Evolutionary conservation across 1,139 yeast species (phyloP).

Genomic region (Eremothecium coryli): DNA sequence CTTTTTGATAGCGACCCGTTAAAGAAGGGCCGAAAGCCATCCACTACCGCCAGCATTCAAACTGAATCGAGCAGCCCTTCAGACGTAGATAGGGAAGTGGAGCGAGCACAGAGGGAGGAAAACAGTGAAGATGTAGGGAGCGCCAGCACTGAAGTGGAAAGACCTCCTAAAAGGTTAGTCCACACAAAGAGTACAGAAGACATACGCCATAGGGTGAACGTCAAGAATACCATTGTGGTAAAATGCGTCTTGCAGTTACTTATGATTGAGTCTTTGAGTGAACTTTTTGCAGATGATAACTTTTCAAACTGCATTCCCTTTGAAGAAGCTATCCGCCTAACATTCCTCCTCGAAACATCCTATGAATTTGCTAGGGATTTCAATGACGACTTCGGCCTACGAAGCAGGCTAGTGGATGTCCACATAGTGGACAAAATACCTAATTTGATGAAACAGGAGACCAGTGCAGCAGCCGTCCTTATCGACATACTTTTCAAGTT

Average conservation of each 20-base stretch:
- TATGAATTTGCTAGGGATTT: constrained; percentile 77
- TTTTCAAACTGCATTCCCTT: constrained; percentile 68
- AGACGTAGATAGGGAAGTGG: constrained; percentile 25
- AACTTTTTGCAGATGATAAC: constrained; percentile 55
- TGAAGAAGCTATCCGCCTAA: constrained; percentile 47
- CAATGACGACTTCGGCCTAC: constrained; percentile 78
- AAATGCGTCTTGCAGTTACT: constrained; percentile 85
- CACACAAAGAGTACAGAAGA: constrained; percentile 27
- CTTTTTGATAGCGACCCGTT: constrained; percentile 66
- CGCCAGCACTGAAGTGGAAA: constrained; percentile 15
- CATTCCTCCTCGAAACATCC: constrained; percentile 54
- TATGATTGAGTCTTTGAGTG: constrained; percentile 80
- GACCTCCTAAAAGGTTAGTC: constrained; percentile 15
- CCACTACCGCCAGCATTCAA: constrained; percentile 7
- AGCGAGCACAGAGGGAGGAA: constrained; percentile 28
- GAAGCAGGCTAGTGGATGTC: constrained; percentile 82
- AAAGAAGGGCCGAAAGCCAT: constrained; percentile 29
- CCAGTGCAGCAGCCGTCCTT: constrained; percentile 80
- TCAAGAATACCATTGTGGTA: constrained; percentile 75
- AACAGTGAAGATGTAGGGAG: constrained; percentile 31
- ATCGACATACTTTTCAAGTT: constrained; percentile 72
- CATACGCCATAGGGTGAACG: constrained; percentile 33
- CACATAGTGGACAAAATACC: constrained; percentile 92
- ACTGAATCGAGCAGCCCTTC: background rate
- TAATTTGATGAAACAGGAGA: constrained; percentile 82